Evolutionary conservation across 2,329 filamentous ascomycete species (phyloP).

Genomic region (Diaporthe batatas): DNA sequence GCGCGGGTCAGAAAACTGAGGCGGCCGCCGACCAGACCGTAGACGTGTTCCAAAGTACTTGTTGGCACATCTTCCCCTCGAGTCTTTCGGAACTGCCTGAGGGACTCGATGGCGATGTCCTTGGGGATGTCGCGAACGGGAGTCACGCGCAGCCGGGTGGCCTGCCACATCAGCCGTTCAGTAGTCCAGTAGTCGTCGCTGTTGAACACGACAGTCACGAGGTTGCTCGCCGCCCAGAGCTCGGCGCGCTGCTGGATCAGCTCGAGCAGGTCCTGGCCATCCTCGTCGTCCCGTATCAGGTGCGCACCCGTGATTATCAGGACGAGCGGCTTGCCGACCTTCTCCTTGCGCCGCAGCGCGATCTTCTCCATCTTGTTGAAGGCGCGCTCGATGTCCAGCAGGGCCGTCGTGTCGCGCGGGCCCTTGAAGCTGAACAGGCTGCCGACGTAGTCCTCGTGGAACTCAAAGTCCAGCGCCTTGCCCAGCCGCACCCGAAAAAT

Average conservation of each 20-base stretch:
- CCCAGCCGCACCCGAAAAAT: conserved; percentile 94
- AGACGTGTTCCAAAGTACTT: conserved; percentile 79
- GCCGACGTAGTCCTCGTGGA: conserved; percentile 97
- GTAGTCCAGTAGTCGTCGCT: conserved; percentile 99
- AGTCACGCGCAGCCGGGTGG: conserved; percentile 94
- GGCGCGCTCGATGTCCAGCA: conserved; percentile 95
- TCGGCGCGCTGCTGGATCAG: conserved; percentile 95
- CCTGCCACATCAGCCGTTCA: conserved; percentile 90
- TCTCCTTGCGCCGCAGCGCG: conserved; percentile 77
- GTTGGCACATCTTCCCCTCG: conserved; percentile 72
- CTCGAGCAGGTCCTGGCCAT: conserved; percentile 93
- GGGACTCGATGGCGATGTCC: conserved; percentile 78
- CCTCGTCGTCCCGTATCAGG: conserved; percentile 93
- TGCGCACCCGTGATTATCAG: conserved; percentile 96
- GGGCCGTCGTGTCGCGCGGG: conserved; percentile 85
- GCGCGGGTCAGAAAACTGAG: conserved; percentile 90
- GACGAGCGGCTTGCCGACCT: conserved; percentile 78
- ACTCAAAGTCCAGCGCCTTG: conserved; percentile 96
- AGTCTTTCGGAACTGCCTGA: conserved; percentile 83
- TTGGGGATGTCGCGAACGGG: conserved; percentile 88
- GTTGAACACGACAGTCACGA: conserved; percentile 95
- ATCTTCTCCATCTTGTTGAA: conserved; percentile 99
- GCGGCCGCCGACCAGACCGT: conserved; percentile 87
- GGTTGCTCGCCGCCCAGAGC: conserved; percentile 92
- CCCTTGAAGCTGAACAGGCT: conserved; percentile 95